Base-by-base conservation (phyloP, 345 rosid species). In the Acer saccharum region DNA sequence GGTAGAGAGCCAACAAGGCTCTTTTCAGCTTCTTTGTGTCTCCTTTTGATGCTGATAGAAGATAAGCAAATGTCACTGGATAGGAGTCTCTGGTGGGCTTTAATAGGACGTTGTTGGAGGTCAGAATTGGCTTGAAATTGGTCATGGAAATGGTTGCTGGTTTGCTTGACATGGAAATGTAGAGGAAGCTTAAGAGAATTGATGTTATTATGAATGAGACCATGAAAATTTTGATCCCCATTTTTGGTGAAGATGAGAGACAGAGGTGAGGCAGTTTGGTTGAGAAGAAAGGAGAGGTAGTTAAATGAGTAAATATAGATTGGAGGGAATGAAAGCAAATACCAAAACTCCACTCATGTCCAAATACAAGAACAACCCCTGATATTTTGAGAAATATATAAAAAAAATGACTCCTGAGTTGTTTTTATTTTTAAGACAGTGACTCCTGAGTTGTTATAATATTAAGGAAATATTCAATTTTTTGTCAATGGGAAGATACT, bases 31-130 rank as follows among this genome's bases (percentile, higher is more conserved):
- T 92, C n/a, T 55, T 72, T 18, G 78, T 35, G 72, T 95, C 98
- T 0, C 99, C 99, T 72, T 71, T 89, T 0, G 99, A 93, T 44
- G 97, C 96, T 2, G 95, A 93, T 70, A 95, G 85, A 60, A 95
- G 78, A 92, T 93, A 93, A 2, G 98, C 97, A 74, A 95, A 95
- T 11, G 85, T 74, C 10, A 83, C 88, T 3, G 91, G 97, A 82
- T 88, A 90, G 6, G 87, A 82, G 76, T 75, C 75, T 20, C 72
- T 75, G 75, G 77, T 88, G 81, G 65, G 13, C 72, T 78, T 86
- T 50, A 76, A 82, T 11, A 29, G 61, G 17, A 77, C 62, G 50
- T 58, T 69, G 82, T 77, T 83, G 3, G 86, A 72, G 83, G 83
- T 82, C 68, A 77, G 35, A 75, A 76, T 68, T 17, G 90, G 92